Percentiles rank a stretch among this genome's conserved stretches.
Conservation (phyloP, 108 stramenopile species). For the Stephanodiscus minutulus region DNA sequence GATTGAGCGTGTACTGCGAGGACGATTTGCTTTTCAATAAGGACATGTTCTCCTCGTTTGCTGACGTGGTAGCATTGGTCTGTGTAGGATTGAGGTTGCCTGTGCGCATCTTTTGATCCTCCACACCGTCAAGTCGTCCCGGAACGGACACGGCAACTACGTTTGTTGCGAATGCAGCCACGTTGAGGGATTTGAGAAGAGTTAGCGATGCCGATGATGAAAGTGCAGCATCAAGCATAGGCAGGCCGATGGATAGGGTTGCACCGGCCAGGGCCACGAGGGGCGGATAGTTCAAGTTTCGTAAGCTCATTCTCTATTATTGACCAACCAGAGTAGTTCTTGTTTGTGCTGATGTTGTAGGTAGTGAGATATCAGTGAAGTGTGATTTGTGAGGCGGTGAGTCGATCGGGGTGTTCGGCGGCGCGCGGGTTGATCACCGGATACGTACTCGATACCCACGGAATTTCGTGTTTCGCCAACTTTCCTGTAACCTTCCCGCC, state of each 20-base stretch:
- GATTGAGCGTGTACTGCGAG: slow-evolving; percentile 17
- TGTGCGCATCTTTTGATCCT: slow-evolving; percentile 45
- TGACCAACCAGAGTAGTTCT: neutral
- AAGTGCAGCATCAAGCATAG: slow-evolving; percentile 40
- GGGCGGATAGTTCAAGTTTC: slow-evolving; percentile 52
- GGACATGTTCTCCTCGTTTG: slow-evolving; percentile 15
- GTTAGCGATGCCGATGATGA: slow-evolving; percentile 25
- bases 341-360: neutral
- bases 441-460: too few species aligned
- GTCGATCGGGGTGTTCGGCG: too few species aligned
- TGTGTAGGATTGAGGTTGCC: slow-evolving; percentile 41
- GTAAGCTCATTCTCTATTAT: slow-evolving; percentile 30
- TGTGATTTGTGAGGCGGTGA: too few species aligned
- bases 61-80: slow-evolving; percentile 8
- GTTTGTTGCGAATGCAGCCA: slow-evolving; percentile 54
- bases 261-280: slow-evolving; percentile 53
- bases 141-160: slow-evolving; percentile 58
- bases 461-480: too few species aligned
- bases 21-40: slow-evolving; percentile 5
- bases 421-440: too few species aligned
- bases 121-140: slow-evolving; percentile 62
- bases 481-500: too few species aligned
- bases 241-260: slow-evolving; percentile 44
- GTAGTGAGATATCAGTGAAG: neutral
- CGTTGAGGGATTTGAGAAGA: slow-evolving; percentile 45